phyloP scores from a whole-genome alignment of 1,284 basidiomycete species.

The Tylopilus sp. region DNA sequence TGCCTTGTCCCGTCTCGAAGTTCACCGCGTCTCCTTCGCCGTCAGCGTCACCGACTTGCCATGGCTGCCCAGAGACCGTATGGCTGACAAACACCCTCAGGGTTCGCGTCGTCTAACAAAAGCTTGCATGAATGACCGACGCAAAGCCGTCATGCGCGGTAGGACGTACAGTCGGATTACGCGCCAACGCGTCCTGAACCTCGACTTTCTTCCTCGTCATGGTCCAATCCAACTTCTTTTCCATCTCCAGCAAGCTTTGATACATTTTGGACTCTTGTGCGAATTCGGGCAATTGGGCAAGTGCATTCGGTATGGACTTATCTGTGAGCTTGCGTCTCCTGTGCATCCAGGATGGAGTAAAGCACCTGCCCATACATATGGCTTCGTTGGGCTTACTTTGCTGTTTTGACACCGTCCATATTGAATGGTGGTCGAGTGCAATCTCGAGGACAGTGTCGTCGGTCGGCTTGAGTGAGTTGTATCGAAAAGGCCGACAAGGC shows the following conservation, averaged over 20 bases:
- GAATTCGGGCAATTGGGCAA: conserved; percentile 66
- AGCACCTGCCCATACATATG: not conserved
- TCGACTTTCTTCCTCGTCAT: conserved; percentile 88
- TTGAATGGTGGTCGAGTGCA: conserved; percentile 32
- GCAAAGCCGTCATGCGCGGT: not conserved
- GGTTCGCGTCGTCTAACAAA: conserved; percentile 73
- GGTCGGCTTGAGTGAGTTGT: not conserved
- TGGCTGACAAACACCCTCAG: conserved; percentile 88
- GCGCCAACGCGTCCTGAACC: conserved; percentile 75
- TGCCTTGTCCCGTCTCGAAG: conserved; percentile 64
- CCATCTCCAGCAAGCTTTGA: conserved; percentile 81
- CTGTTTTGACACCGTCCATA: conserved; percentile 35
- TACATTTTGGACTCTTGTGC: conserved; percentile 84
- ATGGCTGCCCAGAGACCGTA: conserved; percentile 80
- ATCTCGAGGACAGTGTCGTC: not conserved
- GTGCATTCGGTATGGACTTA: conserved; percentile 69
- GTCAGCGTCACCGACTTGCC: conserved; percentile 56
- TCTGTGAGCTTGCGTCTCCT: conserved; percentile 81
- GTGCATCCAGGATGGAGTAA: not conserved
- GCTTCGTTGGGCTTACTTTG: conserved; percentile 30
- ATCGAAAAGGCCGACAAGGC: not conserved
- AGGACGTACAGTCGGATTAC: conserved; percentile 52
- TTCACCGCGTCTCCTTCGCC: conserved; percentile 41
- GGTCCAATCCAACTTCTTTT: conserved; percentile 94
- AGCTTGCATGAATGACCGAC: conserved; percentile 4